These are phyloP conservation scores for Chenopodium suecicum DNA, from an alignment of 148 eudicot genomes.

Conservation along the genomic window DNA sequence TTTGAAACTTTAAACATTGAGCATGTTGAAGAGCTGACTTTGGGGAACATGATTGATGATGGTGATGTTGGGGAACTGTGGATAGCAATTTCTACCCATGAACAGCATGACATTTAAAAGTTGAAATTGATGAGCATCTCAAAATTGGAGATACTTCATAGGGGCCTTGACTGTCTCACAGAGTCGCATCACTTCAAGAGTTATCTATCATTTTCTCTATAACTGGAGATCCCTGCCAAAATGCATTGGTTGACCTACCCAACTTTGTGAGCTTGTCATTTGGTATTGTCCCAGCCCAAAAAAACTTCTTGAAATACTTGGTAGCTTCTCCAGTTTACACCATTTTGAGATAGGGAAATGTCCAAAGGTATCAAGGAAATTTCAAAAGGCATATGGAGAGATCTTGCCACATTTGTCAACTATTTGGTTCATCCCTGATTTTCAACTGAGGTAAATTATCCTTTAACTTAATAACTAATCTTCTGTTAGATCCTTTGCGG, in stretches of 20 bases:
- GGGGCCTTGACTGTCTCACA: not conserved
- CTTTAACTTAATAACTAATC: too few species aligned
- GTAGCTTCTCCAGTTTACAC: not conserved
- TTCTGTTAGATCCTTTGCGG: too few species aligned
- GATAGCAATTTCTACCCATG: too few species aligned
- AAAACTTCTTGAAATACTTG: not conserved
- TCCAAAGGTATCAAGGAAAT: not conserved
- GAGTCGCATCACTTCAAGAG: not conserved
- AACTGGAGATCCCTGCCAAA: constrained; percentile 6
- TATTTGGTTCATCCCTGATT: too few species aligned
- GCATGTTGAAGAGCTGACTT: not conserved
- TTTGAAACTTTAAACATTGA: not conserved
- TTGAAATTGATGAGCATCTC: not conserved
- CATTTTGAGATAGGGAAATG: not conserved
- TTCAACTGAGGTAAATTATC: too few species aligned
- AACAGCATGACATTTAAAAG: not conserved
- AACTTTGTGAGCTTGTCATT: not conserved
- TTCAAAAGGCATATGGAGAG: not conserved
- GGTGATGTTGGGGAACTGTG: not conserved
- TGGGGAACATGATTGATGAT: not conserved
- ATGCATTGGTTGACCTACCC: not conserved
- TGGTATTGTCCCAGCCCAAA: not conserved
- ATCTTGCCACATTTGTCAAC: too few species aligned
- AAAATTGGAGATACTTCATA: not conserved
- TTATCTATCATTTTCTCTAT: not conserved